Percentiles rank a stretch among this genome's conserved stretches.
phyloP scores from a whole-genome alignment of 192 early-diverging fungal genomes.

The Oehlia diaphana region DNA sequence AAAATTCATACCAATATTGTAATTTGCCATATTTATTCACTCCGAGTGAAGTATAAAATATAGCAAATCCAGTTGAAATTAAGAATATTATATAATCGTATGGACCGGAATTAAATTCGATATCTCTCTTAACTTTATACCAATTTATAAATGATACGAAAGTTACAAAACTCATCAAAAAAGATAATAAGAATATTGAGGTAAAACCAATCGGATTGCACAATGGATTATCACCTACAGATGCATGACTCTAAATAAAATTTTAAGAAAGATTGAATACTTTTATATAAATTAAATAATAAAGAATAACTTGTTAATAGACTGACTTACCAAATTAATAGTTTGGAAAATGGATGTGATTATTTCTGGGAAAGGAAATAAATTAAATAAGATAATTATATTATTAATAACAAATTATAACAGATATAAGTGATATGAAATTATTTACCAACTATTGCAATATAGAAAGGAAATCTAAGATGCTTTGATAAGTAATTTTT shows the following conservation, averaged over 20 bases:
- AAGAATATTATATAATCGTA: neutral
- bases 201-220: neutral
- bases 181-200: neutral
- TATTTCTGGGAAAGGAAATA: neutral
- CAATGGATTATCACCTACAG: neutral
- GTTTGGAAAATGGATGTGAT: neutral
- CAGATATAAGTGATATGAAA: no score
- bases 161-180: neutral
- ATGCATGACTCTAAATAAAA: neutral
- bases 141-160: neutral
- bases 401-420: neutral
- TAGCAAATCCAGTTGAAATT: neutral
- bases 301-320: neutral
- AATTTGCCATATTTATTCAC: neutral
- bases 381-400: neutral
- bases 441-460: neutral
- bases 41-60: neutral
- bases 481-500: neutral
- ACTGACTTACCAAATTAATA: neutral
- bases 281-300: neutral
- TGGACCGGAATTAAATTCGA: neutral
- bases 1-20: neutral
- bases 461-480: neutral
- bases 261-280: neutral
- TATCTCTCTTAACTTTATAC: neutral